Conservation (phyloP, 2,329 filamentous ascomycete genomes). For the Metarhizium sp. region DNA sequence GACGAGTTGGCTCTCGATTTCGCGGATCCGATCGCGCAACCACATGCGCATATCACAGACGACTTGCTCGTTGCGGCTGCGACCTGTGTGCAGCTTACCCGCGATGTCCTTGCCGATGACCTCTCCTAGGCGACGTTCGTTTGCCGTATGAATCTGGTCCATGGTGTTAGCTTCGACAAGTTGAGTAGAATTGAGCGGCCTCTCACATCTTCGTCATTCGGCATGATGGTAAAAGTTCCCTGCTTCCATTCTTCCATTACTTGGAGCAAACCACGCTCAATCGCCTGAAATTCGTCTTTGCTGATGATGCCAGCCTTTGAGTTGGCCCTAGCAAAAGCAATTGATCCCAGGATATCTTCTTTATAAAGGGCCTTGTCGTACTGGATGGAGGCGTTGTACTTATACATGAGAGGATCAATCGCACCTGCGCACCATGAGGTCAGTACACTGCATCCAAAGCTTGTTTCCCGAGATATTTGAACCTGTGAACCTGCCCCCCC, state of each 20-base stretch:
- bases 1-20: conserved; percentile 59
- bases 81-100: conserved; percentile 82
- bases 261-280: conserved; percentile 59
- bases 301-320: conserved; percentile 65
- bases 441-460: conserved; percentile 7
- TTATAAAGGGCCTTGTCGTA: conserved; percentile 72
- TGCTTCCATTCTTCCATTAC: conserved; percentile 45
- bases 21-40: conserved; percentile 65
- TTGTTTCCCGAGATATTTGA: neutral
- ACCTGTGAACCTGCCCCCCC: conserved; percentile 43
- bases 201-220: conserved; percentile 39
- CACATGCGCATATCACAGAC: conserved; percentile 86
- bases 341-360: conserved; percentile 70
- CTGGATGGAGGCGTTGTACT: conserved; percentile 74
- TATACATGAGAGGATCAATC: conserved; percentile 76
- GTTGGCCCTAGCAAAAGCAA: conserved; percentile 77
- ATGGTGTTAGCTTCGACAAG: neutral
- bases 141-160: conserved; percentile 52
- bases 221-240: conserved; percentile 40
- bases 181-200: neutral
- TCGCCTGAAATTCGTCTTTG: conserved; percentile 60
- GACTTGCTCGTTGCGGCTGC: conserved; percentile 84
- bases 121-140: conserved; percentile 67
- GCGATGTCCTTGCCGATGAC: conserved; percentile 78
- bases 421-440: conserved; percentile 43